Evolutionary conservation across 2,329 filamentous ascomycete species (phyloP).

Genomic region (Pleomassaria siparia): DNA sequence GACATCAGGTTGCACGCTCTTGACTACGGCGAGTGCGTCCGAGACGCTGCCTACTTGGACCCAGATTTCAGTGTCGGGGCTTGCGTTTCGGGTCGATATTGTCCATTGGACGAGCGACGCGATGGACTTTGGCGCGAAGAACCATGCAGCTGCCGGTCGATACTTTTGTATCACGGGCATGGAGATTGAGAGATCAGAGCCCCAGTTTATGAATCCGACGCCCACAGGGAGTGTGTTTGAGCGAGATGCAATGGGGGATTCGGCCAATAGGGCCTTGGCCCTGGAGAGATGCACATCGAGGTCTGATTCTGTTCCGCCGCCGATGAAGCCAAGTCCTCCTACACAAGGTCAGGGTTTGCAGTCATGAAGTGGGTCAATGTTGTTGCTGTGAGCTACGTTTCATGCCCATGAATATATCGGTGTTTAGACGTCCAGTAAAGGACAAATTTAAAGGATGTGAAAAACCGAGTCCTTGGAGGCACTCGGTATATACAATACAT

Average conservation of each 20-base stretch:
- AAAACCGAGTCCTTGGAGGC: too few species aligned
- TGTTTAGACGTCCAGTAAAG: too few species aligned
- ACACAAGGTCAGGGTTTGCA: conserved; percentile 6
- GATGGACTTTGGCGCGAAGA: conserved; percentile 56
- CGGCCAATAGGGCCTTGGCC: conserved; percentile 22
- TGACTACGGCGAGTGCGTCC: conserved; percentile 54
- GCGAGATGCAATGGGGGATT: conserved; percentile 10
- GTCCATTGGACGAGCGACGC: conserved; percentile 40
- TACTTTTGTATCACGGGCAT: conserved; percentile 56
- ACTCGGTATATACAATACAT: too few species aligned
- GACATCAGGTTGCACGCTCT: conserved; percentile 55
- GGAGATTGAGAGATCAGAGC: conserved; percentile 46
- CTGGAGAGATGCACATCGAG: conserved; percentile 33
- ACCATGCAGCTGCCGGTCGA: conserved; percentile 63
- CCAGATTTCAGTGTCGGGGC: conserved; percentile 53
- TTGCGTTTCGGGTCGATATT: conserved; percentile 29
- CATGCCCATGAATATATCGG: too few species aligned
- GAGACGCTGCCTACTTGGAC: conserved; percentile 64
- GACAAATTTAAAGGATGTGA: too few species aligned
- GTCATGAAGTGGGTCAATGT: too few species aligned
- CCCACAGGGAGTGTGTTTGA: conserved; percentile 52
- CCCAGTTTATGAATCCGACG: conserved; percentile 64
- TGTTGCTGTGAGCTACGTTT: too few species aligned
- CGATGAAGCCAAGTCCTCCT: conserved; percentile 53
- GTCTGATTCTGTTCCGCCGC: conserved; percentile 46